Conservation (phyloP, 1,139 yeast genomes). For the Taphrina wiesneri region DNA sequence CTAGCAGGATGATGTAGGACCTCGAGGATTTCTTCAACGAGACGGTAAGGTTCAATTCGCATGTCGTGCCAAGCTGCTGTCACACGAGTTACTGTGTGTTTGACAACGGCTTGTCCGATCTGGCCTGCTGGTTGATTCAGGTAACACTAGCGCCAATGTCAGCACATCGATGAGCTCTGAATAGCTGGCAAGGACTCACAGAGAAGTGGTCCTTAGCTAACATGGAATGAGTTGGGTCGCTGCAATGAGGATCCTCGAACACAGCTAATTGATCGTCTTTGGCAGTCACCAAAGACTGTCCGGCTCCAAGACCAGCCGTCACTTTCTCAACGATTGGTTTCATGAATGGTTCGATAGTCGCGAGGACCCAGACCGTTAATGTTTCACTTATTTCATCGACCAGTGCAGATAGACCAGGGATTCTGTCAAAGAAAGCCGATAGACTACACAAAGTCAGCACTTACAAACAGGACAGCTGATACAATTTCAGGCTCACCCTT, state of each 20-base stretch:
- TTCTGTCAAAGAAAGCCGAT: constrained; percentile 38
- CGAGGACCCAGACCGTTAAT: constrained; percentile 41
- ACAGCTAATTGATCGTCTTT: constrained; percentile 42
- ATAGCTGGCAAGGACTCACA: not conserved
- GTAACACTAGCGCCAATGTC: constrained; percentile 35
- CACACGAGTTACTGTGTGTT: constrained; percentile 57
- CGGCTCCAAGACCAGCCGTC: constrained; percentile 39
- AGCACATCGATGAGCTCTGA: not conserved
- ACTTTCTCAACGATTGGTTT: constrained; percentile 40
- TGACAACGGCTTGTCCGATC: constrained; percentile 55
- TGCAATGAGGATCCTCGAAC: constrained; percentile 40
- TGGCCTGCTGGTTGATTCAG: constrained; percentile 51
- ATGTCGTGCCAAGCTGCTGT: constrained; percentile 42
- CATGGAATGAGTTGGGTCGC: constrained; percentile 43
- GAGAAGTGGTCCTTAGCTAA: constrained; percentile 43
- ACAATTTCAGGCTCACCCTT: too few relatives aligned
- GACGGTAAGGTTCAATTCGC: constrained; percentile 37
- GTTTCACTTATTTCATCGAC: constrained; percentile 42
- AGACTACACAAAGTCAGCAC: constrained; percentile 3
- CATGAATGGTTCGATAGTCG: constrained; percentile 42
- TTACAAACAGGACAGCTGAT: constrained; percentile 33
- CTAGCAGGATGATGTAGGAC: constrained; percentile 42
- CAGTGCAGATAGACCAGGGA: constrained; percentile 40
- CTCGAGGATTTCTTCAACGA: constrained; percentile 38
- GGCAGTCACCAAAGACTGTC: constrained; percentile 40